Percentiles rank a stretch among this genome's conserved stretches.
These are phyloP conservation scores for Avena sativa DNA, from an alignment of 176 grass and related monocot species.

Conservation along the genomic window DNA sequence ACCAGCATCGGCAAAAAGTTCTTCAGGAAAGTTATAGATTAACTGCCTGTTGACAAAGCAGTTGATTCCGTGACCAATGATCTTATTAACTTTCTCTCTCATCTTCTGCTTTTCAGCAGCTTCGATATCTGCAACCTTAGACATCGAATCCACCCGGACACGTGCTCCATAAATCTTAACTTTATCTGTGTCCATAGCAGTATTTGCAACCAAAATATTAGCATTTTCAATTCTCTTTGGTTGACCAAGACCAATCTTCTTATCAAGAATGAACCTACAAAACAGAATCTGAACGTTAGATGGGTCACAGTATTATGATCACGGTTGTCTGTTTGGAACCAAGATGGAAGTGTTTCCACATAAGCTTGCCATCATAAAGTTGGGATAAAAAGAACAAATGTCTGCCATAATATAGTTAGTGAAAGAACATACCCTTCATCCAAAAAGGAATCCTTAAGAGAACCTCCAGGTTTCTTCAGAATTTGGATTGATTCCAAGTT, in stretches of 20 bases:
- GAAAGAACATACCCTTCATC: constrained; percentile 83
- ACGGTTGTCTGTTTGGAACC: not conserved
- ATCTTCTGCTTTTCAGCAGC: constrained; percentile 97
- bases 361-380: not conserved
- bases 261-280: constrained; percentile 96
- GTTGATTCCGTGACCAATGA: constrained; percentile 91
- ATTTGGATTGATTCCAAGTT: constrained; percentile 97
- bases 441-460: constrained; percentile 95
- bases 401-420: not conserved
- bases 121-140: constrained; percentile 94
- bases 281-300: constrained; percentile 1
- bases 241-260: constrained; percentile 98
- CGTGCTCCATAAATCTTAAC: constrained; percentile 97
- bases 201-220: constrained; percentile 96
- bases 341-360: not conserved
- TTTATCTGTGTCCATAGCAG: constrained; percentile 99
- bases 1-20: constrained; percentile 97
- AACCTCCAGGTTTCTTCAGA: constrained; percentile 98
- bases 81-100: constrained; percentile 96
- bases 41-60: constrained; percentile 95
- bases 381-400: not conserved
- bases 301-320: not conserved
- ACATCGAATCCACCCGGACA: constrained; percentile 92
- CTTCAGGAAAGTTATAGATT: constrained; percentile 97
- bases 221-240: constrained; percentile 96